Evolutionary conservation across 1,139 yeast species (phyloP).

Genomic region (Debaryomyces psychrophilus): DNA sequence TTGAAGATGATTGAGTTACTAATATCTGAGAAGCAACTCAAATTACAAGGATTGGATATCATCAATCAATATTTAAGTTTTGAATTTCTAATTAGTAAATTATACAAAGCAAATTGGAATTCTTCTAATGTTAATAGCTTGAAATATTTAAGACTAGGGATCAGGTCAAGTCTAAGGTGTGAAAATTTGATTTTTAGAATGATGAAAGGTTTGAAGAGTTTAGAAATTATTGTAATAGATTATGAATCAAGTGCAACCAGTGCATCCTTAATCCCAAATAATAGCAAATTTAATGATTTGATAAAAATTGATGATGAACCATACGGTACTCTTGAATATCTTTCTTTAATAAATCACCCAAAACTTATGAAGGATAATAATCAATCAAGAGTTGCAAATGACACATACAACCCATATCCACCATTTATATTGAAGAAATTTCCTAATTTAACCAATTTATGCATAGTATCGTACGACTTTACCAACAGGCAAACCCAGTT

Average conservation of each 20-base stretch:
- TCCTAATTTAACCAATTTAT: slow-evolving; percentile 29
- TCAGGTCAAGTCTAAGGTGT: slow-evolving; percentile 29
- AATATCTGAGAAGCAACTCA: slow-evolving; percentile 26
- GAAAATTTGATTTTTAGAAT: slow-evolving; percentile 28
- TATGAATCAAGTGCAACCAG: slow-evolving; percentile 19
- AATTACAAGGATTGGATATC: slow-evolving; percentile 29
- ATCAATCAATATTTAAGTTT: slow-evolving; percentile 29
- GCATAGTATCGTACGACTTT: slow-evolving; percentile 38
- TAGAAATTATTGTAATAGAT: slow-evolving; percentile 26
- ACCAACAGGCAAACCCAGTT: slow-evolving; percentile 29
- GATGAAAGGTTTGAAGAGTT: slow-evolving; percentile 30
- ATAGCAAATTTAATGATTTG: slow-evolving; percentile 23
- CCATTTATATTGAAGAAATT: slow-evolving; percentile 25
- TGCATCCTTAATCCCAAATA: slow-evolving; percentile 25
- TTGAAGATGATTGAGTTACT: slow-evolving; percentile 28
- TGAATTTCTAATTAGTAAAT: slow-evolving; percentile 27
- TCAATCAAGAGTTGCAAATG: slow-evolving; percentile 16
- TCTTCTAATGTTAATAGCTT: slow-evolving; percentile 26
- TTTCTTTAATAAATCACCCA: slow-evolving; percentile 34
- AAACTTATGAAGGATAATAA: slow-evolving; percentile 19
- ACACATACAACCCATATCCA: slow-evolving; percentile 33
- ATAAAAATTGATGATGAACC: slow-evolving; percentile 1
- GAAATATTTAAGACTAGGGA: slow-evolving; percentile 28
- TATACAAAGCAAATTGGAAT: slow-evolving; percentile 34
- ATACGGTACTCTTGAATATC: slow-evolving; percentile 20